Evolutionary conservation across 768 basidiomycete species (phyloP), one percentile per base, ranked within the genome.

Genomic region (Phanerochaete sordida): DNA sequence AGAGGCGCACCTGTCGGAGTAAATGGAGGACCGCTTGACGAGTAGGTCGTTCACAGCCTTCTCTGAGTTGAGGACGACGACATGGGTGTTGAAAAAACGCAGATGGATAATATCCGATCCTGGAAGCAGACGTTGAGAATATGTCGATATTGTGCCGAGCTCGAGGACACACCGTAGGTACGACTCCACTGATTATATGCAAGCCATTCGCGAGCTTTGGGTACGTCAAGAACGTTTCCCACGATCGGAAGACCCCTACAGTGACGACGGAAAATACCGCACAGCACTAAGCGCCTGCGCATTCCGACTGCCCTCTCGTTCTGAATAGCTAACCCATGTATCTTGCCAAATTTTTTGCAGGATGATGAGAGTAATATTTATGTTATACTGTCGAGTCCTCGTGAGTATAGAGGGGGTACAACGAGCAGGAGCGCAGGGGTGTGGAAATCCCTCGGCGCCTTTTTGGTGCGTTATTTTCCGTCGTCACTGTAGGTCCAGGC

Each of bases 191-290:
- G 7, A 4, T 13, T 24, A n/a, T 55, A 55, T 12, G 37, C 26
- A 15, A 55, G 21, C 37, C 23, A 55, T 30, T 39, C 54, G 19
- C 26, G 23, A 13, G 21, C 37, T 16, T 55, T 43, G 35, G 54
- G 21, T 9, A 55, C 5, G 26, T 55, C 54, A 19, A 55, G n/a
- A 13, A 55, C 3, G 15, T 55, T 55, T 1, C 54, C 54, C 2
- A 55, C 13, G 43, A 55, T 23, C 35, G 54, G 54, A 2, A 55
- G 37, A 43, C 54, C 37, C 56, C 70, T 72, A 3, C 79, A 79
- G 31, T 80, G 80, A 0, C 79, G 81, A 33, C 81, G 69, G 75
- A 35, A 33, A 27, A n/a, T n/a, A n/a, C n/a, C n/a, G n/a, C n/a
- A n/a, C n/a, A n/a, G n/a, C n/a, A n/a, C n/a, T 47, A 16, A 26